A percentile compares a stretch with the other conserved stretches of the same genome.
These are phyloP conservation scores for Chenopodium quinoa DNA, from an alignment of 148 eudicot genomes.

Conservation along the genomic window DNA sequence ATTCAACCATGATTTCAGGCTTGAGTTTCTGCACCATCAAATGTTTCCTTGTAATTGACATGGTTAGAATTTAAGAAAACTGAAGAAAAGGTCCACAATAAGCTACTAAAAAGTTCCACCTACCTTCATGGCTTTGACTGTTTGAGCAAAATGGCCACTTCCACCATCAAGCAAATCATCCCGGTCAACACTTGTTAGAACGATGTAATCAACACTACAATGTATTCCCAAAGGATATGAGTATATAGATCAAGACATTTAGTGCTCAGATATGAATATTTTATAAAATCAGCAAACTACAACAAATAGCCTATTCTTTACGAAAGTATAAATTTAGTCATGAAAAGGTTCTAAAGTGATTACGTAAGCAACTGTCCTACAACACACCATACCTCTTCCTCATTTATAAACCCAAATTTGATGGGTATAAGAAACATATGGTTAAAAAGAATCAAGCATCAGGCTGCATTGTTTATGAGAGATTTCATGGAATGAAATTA, in stretches of 20 bases:
- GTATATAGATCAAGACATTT: not conserved
- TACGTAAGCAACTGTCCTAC: too few species aligned
- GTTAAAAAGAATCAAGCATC: too few species aligned
- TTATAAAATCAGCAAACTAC: not conserved
- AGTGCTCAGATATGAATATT: too few species aligned
- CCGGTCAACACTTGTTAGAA: constrained; percentile 93
- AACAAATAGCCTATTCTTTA: not conserved
- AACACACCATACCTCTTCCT: too few species aligned
- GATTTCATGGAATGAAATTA: too few species aligned
- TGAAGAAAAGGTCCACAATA: not conserved
- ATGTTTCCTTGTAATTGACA: constrained; percentile 15
- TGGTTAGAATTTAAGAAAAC: not conserved
- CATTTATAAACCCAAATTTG: too few species aligned
- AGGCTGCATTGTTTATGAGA: too few species aligned
- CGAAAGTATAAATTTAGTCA: not conserved
- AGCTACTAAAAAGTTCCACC: not conserved
- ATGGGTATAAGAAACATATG: too few species aligned
- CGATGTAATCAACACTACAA: constrained; percentile 89
- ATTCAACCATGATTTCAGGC: constrained; percentile 86
- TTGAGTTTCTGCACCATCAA: constrained; percentile 59
- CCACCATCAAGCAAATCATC: constrained; percentile 97
- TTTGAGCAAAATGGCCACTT: constrained; percentile 90
- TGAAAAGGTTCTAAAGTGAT: too few species aligned
- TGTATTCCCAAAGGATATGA: not conserved
- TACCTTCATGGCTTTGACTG: constrained; percentile 88